Evolutionary conservation across 345 rosid species (phyloP), one percentile per base, ranked within the genome.

Genomic region (Microcos paniculata): DNA sequence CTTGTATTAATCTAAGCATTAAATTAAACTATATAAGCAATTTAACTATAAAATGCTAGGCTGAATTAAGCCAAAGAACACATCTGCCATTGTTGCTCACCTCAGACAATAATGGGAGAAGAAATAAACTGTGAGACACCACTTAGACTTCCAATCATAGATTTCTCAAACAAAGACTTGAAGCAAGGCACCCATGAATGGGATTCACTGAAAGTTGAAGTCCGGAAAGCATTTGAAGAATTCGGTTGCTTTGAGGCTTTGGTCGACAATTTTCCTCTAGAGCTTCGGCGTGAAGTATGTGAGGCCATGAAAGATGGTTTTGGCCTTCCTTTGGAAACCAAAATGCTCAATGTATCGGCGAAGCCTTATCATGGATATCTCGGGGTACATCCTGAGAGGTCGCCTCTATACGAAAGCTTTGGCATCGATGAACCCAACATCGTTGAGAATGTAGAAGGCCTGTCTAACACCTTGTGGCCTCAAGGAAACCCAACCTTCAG

Each of bases 201-300:
- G 92, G 81, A 71, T 33, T 63, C 64, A 38, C 77, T 78, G 73
- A 81, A 72, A 77, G 70, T 76, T 71, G 55, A 76, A 30, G 87
- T 87, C 71, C 61, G 76, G 24, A 57, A 77, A 80, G 87, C 91
- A 23, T 79, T 89, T 12, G 84, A 86, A 77, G 84, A 86, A 38
- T 85, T 81, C 38, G 96, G 96, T 10, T 91, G 89, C 78, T 91
- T 91, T n/a, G 93, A 91, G 75, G 93, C 89, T 1, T 72, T 66
- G 55, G 86, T 87, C 66, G 45, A 86, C 62, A 74, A 19, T 64
- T 75, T 85, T 71, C 86, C 92, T 8, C 0, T 65, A 9, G 89
- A 85, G 23, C 73, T 77, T 31, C 70, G 83, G 9, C 78, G 78
- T 52, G 76, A 74, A 1, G 43, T 85, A 21, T 80, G 85, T 28